phyloP scores from a whole-genome alignment of 2,329 filamentous ascomycete species.

The Sclerotinia sclerotiorum region DNA sequence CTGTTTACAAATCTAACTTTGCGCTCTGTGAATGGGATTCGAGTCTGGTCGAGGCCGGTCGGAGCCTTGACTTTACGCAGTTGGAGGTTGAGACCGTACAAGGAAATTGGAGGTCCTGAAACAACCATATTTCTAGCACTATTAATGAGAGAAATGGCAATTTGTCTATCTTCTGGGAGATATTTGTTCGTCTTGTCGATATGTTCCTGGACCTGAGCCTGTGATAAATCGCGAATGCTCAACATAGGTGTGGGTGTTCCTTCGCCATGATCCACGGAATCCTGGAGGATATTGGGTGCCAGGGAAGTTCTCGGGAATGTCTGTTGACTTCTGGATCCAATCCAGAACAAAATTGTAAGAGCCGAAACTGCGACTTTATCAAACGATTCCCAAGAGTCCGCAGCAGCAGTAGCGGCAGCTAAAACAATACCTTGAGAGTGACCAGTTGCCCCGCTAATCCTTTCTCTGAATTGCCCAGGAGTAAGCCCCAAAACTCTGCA shows the following conservation, averaged over 20 bases:
- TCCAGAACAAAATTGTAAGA: conserved; percentile 96
- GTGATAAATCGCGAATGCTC: conserved; percentile 89
- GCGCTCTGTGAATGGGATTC: conserved; percentile 90
- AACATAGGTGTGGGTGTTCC: conserved; percentile 97
- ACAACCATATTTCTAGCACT: conserved; percentile 97
- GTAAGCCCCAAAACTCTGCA: conserved; percentile 88
- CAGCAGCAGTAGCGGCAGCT: conserved; percentile 85
- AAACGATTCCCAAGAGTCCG: conserved; percentile 91
- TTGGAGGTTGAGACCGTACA: conserved; percentile 94
- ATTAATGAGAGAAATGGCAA: conserved; percentile 93
- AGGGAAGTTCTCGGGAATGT: conserved; percentile 94
- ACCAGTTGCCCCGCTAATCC: conserved; percentile 84
- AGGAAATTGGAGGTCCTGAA: conserved; percentile 89
- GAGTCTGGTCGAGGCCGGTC: conserved; percentile 93
- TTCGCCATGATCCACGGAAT: conserved; percentile 91
- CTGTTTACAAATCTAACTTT: conserved; percentile 96
- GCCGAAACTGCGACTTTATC: conserved; percentile 75
- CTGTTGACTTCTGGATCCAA: conserved; percentile 94
- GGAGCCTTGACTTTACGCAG: conserved; percentile 96
- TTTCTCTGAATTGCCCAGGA: conserved; percentile 82
- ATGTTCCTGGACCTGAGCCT: conserved; percentile 88
- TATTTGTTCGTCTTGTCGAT: conserved; percentile 97
- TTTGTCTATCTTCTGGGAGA: conserved; percentile 86
- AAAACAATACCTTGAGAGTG: conserved; percentile 97
- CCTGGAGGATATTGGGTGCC: conserved; percentile 84